Evolutionary conservation across 2,329 filamentous ascomycete species (phyloP), one percentile per base, ranked within the genome.

Genomic region (Tolypocladium ovalisporum): DNA sequence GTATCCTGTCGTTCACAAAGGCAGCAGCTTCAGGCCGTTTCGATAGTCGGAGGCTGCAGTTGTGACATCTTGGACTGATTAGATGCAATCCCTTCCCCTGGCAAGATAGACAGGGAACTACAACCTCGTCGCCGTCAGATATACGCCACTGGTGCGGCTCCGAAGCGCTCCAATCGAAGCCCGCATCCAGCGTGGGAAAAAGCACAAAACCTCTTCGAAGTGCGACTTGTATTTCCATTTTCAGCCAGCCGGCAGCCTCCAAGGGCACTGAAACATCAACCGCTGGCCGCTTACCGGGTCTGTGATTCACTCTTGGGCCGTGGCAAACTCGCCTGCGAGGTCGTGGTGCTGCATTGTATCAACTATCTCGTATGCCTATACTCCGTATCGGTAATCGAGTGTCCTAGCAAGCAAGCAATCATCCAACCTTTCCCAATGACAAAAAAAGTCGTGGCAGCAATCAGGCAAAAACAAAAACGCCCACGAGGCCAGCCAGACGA

Each of bases 401-500:
- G 8, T 51, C 47, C 9, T 5, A 34, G 32, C 17, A n/a, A n/a
- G 17, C 44, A n/a, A 51, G n/a, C n/a, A n/a, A 12, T 1, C 27
- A 9, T 6, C 3, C 17, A 1, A 32, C 17, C 27, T 4, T 5
- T 29, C 27, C 44, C 44, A 9, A n/a, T n/a, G 7, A 5, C 32
- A 27, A 36, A 44, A 22, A 42, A 49, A 54, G 60, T 29, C 56
- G 15, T n/a, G 27, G 37, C 57, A 59, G 15, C 27, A 29, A 19
- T 10, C 17, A 7, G 1, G 24, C 47, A n/a, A 10, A n/a, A 36
- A 63, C 60, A 60, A 65, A 68, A 73, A 71, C 68, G 68, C 76
- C 76, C 76, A 79, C 74, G 76, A 78, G 74, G 66, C 75, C 70
- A 65, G 66, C 71, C 65, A 62, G 34, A 70, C 77, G 75, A 80